These are phyloP conservation scores for Fusarium sp. DNA, from an alignment of 2,329 filamentous ascomycete genomes.

Conservation along the genomic window DNA sequence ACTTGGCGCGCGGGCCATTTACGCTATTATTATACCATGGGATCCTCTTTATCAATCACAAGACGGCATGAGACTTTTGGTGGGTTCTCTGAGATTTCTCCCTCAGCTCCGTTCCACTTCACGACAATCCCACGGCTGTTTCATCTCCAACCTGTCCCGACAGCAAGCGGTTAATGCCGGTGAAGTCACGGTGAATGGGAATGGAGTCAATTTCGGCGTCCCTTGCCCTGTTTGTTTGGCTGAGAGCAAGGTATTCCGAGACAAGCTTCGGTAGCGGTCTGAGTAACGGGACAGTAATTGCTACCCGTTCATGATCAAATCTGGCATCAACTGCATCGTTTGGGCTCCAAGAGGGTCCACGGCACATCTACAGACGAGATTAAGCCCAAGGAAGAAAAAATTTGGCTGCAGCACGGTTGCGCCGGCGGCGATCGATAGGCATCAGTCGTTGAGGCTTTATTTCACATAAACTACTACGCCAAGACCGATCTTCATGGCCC, in stretches of 20 bases:
- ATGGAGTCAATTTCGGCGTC: conserved; percentile 3
- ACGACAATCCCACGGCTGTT: conserved; percentile 26
- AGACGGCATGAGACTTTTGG: conserved; percentile 36
- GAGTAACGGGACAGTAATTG: background rate
- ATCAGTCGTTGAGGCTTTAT: conserved; percentile 35
- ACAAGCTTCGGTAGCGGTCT: conserved; percentile 29
- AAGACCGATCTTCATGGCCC: conserved; percentile 27
- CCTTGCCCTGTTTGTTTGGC: background rate
- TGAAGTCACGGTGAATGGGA: conserved; percentile 6
- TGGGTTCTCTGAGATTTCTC: conserved; percentile 28
- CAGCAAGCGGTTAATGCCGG: conserved; percentile 35
- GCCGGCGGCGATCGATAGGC: conserved; percentile 11
- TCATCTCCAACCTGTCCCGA: conserved; percentile 21
- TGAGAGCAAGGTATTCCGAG: conserved; percentile 15
- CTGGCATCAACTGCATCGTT: conserved; percentile 28
- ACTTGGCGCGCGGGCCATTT: conserved; percentile 39
- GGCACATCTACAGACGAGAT: conserved; percentile 5
- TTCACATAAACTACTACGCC: conserved; percentile 18
- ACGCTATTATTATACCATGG: conserved; percentile 46
- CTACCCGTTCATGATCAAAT: conserved; percentile 14
- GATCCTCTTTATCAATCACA: conserved; percentile 43
- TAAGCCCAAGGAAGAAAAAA: conserved; percentile 6
- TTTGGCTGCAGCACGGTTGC: conserved; percentile 35
- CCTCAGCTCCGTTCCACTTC: conserved; percentile 28
- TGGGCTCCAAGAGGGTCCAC: conserved; percentile 23